Evolutionary conservation across 2,329 filamentous ascomycete genomes (phyloP).

Genomic region (Fusarium pseudograminearum): DNA sequence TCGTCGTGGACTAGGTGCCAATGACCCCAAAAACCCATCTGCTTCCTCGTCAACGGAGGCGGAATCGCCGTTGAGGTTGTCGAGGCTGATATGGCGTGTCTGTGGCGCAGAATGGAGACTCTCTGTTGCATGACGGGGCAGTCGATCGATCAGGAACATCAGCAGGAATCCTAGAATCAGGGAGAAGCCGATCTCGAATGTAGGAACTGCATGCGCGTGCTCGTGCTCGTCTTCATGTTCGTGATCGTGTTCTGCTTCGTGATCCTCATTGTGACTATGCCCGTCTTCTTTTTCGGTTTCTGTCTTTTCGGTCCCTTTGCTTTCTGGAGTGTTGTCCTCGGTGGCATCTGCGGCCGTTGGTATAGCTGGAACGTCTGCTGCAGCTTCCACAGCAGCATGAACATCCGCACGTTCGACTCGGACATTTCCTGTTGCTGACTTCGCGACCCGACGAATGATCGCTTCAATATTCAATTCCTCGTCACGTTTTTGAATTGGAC

Average conservation of each 20-base stretch:
- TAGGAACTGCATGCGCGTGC: slow-evolving; percentile 61
- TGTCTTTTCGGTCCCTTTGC: slow-evolving; percentile 20
- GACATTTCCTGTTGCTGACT: slow-evolving; percentile 6
- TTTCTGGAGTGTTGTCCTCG: slow-evolving; percentile 12
- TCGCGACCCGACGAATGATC: slow-evolving; percentile 34
- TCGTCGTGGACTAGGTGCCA: slow-evolving; percentile 68
- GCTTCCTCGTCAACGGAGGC: slow-evolving; percentile 66
- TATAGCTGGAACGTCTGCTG: slow-evolving; percentile 28
- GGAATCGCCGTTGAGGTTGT: slow-evolving; percentile 74
- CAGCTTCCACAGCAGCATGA: slow-evolving; percentile 30
- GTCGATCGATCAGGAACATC: slow-evolving; percentile 95
- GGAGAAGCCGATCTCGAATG: slow-evolving; percentile 86
- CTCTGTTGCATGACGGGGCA: slow-evolving; percentile 79
- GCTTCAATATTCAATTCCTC: slow-evolving; percentile 28
- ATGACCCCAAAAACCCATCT: slow-evolving; percentile 69
- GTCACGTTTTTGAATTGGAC: slow-evolving; percentile 8
- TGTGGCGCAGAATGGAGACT: slow-evolving; percentile 72
- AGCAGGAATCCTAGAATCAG: slow-evolving; percentile 90
- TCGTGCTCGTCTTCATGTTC: slow-evolving; percentile 52
- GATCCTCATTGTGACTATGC: slow-evolving; percentile 51
- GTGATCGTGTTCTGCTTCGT: slow-evolving; percentile 50
- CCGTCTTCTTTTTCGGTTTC: slow-evolving; percentile 33
- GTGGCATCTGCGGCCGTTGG: slow-evolving; percentile 25
- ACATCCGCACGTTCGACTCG: slow-evolving; percentile 31
- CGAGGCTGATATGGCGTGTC: slow-evolving; percentile 88